Conservation (phyloP, 192 early-diverging fungal genomes). For the Entomortierella parvispora region DNA sequence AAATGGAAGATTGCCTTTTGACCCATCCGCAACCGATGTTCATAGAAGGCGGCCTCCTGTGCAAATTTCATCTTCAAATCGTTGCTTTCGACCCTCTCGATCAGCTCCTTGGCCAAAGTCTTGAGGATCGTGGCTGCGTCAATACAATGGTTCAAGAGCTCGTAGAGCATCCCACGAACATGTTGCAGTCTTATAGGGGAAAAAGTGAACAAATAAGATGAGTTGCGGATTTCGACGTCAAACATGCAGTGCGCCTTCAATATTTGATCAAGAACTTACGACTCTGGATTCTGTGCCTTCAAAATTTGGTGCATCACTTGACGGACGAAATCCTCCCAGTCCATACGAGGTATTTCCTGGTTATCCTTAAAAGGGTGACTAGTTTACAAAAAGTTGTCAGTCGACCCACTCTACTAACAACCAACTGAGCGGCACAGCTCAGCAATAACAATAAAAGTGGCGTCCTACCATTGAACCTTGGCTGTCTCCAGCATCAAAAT, state of each 20-base stretch:
- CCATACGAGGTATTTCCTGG: constrained; percentile 74
- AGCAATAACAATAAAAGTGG: not conserved
- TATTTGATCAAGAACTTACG: constrained; percentile 41
- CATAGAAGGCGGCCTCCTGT: constrained; percentile 86
- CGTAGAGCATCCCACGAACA: constrained; percentile 84
- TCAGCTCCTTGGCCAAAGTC: constrained; percentile 77
- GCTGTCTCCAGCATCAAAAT: constrained; percentile 92
- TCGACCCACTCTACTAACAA: too few species aligned
- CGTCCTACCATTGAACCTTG: constrained; percentile 72
- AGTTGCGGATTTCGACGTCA: too few species aligned
- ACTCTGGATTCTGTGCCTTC: constrained; percentile 78
- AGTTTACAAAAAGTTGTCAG: not conserved
- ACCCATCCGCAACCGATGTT: constrained; percentile 87
- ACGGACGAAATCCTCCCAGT: constrained; percentile 89
- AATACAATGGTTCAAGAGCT: constrained; percentile 91
- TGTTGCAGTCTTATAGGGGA: constrained; percentile 58
- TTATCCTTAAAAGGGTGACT: constrained; percentile 53
- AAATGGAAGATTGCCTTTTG: constrained; percentile 95
- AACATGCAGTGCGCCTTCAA: too few species aligned
- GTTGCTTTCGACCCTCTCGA: constrained; percentile 71
- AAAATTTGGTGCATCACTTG: constrained; percentile 76
- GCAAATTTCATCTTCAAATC: constrained; percentile 75
- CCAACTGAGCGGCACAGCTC: not conserved
- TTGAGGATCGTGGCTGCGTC: constrained; percentile 84
- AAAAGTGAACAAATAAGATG: not conserved